Evolutionary conservation across 345 rosid species (phyloP).

Genomic region (Leavenworthia alabamica): DNA sequence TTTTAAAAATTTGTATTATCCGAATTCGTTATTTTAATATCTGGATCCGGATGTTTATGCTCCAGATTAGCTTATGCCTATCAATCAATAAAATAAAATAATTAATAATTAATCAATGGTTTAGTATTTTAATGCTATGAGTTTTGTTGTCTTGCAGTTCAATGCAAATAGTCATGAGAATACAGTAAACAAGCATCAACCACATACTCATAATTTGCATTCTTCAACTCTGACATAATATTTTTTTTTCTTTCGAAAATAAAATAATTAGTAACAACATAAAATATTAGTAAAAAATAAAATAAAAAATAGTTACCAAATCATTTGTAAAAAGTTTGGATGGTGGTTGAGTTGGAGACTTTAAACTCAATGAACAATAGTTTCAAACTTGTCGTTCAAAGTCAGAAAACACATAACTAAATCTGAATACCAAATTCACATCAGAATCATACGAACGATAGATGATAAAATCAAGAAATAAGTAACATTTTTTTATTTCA

Average conservation of each 20-base stretch:
- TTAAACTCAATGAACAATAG: not conserved
- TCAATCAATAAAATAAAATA: no score
- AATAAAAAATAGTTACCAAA: no score
- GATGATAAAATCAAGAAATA: not conserved
- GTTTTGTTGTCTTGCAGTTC: not conserved
- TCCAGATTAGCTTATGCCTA: no score
- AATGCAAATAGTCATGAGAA: not conserved
- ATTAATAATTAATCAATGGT: no score
- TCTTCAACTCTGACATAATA: not conserved
- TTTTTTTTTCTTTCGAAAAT: not conserved
- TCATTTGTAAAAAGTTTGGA: not conserved
- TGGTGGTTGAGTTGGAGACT: not conserved
- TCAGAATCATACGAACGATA: not conserved
- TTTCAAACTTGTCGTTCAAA: not conserved
- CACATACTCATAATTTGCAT: not conserved
- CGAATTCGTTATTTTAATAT: no score
- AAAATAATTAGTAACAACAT: no score
- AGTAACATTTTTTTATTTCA: no score
- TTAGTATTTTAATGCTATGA: not conserved
- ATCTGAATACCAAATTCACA: not conserved
- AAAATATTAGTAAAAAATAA: no score
- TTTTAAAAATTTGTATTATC: no score
- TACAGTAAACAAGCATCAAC: not conserved
- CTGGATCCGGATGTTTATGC: no score
- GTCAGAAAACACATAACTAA: no score